Percentiles rank a stretch among this genome's conserved stretches.
phyloP scores from a whole-genome alignment of 2,329 filamentous ascomycete genomes.

The Myriosclerotinia scirpicola region DNA sequence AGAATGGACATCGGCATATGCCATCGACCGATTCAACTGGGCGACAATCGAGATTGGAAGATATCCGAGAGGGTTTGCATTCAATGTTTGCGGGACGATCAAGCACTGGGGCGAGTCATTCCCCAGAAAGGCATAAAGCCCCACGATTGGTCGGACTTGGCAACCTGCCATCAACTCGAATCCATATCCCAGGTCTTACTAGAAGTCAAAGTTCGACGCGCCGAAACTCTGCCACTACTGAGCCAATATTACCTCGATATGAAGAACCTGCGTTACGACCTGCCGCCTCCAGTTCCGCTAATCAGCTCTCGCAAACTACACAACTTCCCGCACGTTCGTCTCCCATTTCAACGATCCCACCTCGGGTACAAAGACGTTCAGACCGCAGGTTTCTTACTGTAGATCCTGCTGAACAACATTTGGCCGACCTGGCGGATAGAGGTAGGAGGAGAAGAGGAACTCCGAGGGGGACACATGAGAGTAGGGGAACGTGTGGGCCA shows the following conservation, averaged over 20 bases:
- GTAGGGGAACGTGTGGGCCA: slow-evolving; percentile 45
- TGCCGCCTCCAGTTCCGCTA: slow-evolving; percentile 28
- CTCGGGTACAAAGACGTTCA: slow-evolving; percentile 28
- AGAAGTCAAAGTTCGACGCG: slow-evolving; percentile 42
- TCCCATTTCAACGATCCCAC: slow-evolving; percentile 27
- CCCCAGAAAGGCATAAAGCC: slow-evolving; percentile 48
- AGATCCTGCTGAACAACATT: slow-evolving; percentile 51
- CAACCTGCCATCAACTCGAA: slow-evolving; percentile 45
- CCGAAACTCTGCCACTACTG: slow-evolving; percentile 22
- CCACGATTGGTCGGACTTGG: slow-evolving; percentile 44
- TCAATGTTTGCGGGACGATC: slow-evolving; percentile 37
- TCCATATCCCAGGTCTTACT: slow-evolving; percentile 46
- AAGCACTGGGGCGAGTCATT: slow-evolving; percentile 29
- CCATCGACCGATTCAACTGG: slow-evolving; percentile 25
- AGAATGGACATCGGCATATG: slow-evolving; percentile 25
- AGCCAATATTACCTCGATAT: slow-evolving; percentile 8
- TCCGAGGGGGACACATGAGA: slow-evolving; percentile 30
- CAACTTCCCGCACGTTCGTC: slow-evolving; percentile 24
- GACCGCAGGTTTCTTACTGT: slow-evolving; percentile 43
- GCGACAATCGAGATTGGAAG: slow-evolving; percentile 33
- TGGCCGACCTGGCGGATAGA: slow-evolving; percentile 48
- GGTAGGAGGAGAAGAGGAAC: slow-evolving; percentile 44
- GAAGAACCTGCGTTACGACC: slow-evolving; percentile 15
- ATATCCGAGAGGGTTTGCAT: slow-evolving; percentile 33
- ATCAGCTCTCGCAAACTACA: slow-evolving; percentile 25